Base-by-base conservation (phyloP, 2,329 filamentous ascomycete genomes). In the Trichoderma lentiforme region DNA sequence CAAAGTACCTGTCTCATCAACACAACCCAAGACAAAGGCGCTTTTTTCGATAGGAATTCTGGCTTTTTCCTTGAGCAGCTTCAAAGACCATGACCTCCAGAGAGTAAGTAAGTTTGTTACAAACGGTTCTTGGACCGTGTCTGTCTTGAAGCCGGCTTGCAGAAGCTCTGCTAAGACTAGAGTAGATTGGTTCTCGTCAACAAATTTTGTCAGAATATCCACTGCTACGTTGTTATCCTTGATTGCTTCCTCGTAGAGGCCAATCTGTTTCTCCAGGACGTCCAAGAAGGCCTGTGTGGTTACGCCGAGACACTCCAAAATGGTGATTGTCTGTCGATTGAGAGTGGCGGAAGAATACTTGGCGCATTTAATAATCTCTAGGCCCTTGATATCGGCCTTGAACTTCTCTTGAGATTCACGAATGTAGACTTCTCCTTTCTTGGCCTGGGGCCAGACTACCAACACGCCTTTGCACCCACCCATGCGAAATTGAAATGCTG, bases 401-500 rank as follows among this genome's bases (percentile, higher is more conserved):
- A 99, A 99, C 80, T 99, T 99, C 77, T 92, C 87, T 78, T 99
- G 96, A 14, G 93, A 97, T 15, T 89, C 88, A 2, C 96, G 90
- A 65, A 98, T 90, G 67, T 93, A 90, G 0, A 98, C 88, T 71
- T 95, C 89, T 34, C 86, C 88, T 0, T 86, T 87, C 73, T 87
- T 87, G 11, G 91, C 88, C 5, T 91, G 86, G 0, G 92, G 89
- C 81, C 93, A 95, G 4, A 94, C 86, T 0, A 90, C 89, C 21
- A 99, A 85, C 15, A 99, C 90, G 0, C 96, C 96, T 82, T 99
- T 99, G 82, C 91, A 95, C 1, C 96, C 96, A 9, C 93, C 95
- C 76, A 98, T 89, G 8, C 96, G 92, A 77, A 98, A 97, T 77
- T 99, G 96, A 75, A 93, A 95, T 0, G 93, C 92, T 0, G 94